These are phyloP conservation scores for Didymella lethalis DNA, from an alignment of 2,329 filamentous ascomycete genomes.

Conservation along the genomic window DNA sequence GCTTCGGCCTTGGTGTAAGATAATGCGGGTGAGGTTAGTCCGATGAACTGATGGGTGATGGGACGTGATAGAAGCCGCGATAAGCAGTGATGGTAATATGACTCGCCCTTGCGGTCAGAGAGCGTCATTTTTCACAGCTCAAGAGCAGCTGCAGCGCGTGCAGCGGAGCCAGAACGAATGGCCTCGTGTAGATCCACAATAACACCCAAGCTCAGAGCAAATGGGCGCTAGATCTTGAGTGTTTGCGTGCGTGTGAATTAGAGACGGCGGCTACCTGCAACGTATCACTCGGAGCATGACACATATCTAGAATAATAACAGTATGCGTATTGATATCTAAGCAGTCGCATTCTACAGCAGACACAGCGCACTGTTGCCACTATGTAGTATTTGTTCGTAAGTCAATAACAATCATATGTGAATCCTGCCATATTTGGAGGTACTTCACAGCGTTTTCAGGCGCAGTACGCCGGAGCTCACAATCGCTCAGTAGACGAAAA, in stretches of 20 bases:
- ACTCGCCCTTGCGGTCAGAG: not conserved
- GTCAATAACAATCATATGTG: slow-evolving; percentile 3
- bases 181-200: not conserved
- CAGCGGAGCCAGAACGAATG: not conserved
- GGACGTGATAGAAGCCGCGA: not conserved
- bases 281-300: not conserved
- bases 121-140: not conserved
- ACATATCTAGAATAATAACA: not conserved
- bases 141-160: not conserved
- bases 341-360: not conserved
- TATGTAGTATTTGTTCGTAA: slow-evolving; percentile 6
- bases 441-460: not conserved
- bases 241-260: not conserved
- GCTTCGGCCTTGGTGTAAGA: not conserved
- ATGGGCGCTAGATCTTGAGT: not conserved
- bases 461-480: not conserved
- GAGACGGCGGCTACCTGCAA: not conserved
- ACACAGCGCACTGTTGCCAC: not conserved
- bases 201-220: not conserved
- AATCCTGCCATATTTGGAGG: not conserved
- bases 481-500: slow-evolving; percentile 43
- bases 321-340: not conserved
- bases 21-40: not conserved
- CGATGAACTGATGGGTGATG: not conserved
- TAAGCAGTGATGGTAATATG: not conserved